Base-by-base conservation (phyloP, 371 early-diverging fungal species). In the Saksenaea oblongispora region DNA sequence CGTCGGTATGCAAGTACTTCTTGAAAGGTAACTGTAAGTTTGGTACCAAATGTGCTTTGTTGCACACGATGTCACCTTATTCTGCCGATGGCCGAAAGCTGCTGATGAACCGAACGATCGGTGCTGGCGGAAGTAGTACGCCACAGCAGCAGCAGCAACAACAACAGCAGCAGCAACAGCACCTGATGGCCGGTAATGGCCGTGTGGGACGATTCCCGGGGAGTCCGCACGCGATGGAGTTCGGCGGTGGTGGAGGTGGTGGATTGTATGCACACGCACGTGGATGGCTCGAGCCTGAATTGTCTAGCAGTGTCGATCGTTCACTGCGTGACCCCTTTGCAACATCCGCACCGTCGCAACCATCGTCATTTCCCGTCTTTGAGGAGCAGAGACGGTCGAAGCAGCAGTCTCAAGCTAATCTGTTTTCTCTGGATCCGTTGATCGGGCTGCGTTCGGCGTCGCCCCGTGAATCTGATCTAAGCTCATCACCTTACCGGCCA, bases 1-100 rank as follows among this genome's bases (percentile, higher is more conserved):
- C 80, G 39, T 71, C 80, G 35, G 82, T 89, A 24, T 92, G 93
- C 86, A 89, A 89, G 69, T 91, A 91, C 70, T 91, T 82, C 65
- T 60, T 87, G 41, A 92, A 92, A 74, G 91, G 93, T 36, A 91
- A 87, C 61, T 92, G 93, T 82, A 91, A 89, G 63, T 92, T 90
- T 79, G 93, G 90, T 28, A 85, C 76, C 69, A 90, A 88, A 59
- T 92, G 93, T 58, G 91, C 93, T 0, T 74, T 92, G 34, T 73
- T 85, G 11, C 91, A 92, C 60, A 71, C 78, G 11, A 63, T 73
- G 70, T 67, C 71, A 34, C 64, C 72, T 13, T 72, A 68, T 34
- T 54, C 73, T 27, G 54, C 64, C 22, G 67, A 66, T 57, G 61
- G 61, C 37, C 66, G 69, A 14, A 66, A 67, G 27, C 31, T 69